Evolutionary conservation across 2,329 filamentous ascomycete genomes (phyloP), one percentile per base, ranked within the genome.

Genomic region (Penicillium sp.): DNA sequence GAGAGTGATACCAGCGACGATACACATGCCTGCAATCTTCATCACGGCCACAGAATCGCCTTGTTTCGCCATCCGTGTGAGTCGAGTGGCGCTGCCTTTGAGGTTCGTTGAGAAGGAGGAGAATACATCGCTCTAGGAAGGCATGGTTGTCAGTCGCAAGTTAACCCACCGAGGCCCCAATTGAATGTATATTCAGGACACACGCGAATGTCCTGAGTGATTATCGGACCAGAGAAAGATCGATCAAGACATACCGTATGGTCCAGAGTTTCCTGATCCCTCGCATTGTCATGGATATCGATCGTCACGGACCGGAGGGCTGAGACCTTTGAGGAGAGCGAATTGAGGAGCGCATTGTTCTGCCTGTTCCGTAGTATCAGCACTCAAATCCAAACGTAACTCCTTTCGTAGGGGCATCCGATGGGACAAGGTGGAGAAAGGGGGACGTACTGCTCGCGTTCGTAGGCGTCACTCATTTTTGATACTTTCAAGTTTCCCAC

Each of bases 251-350:
- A 55, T 81, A 95, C 90, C 38, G 90, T 93, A 68, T 85, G 86
- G 75, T 99, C 91, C 63, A 99, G 89, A 60, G 96, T 84, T 62
- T 89, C 85, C 67, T 97, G 93, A 65, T 90, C 85, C 55, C 91
- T 86, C 47, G 94, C 94, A 72, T 94, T 91, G 77, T 97, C 92
- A 82, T 97, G 97, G 69, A 99, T 99, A 78, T 99, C 91, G 62
- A 97, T 86, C 40, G 94, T 99, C 48, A 99, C 91, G 74, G 89
- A 90, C 69, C 93, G 91, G 60, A 99, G 84, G 50, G 91, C 91
- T 18, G 90, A 90, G 52, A 97, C 92, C 78, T 99, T 99, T 62
- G 86, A 83, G 16, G 89, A 89, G 37, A 99, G 88, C 72, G 96
- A 91, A 68, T 93, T 87, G 54, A 99, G 89, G 65, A 93, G 91